Evolutionary conservation across 2,329 filamentous ascomycete species (phyloP).

Genomic region (Fusarium haematococcum): DNA sequence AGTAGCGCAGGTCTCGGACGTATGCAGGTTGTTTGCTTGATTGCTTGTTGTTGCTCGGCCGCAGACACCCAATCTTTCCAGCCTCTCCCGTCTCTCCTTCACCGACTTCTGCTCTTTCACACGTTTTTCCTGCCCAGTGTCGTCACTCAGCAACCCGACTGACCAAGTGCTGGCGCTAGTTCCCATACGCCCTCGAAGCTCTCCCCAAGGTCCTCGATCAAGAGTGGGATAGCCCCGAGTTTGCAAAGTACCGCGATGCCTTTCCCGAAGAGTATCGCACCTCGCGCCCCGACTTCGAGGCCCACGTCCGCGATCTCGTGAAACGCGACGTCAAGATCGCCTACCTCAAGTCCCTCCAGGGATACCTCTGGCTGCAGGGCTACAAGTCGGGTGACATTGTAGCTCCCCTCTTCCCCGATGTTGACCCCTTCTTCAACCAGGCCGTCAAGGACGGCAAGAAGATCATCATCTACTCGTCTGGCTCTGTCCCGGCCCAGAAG

Average conservation of each 20-base stretch:
- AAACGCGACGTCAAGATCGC: constrained; percentile 78
- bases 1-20: constrained; percentile 28
- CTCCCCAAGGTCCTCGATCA: constrained; percentile 72
- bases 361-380: constrained; percentile 81
- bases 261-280: constrained; percentile 75
- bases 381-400: constrained; percentile 77
- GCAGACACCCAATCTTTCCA: constrained; percentile 22
- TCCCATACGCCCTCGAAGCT: constrained; percentile 78
- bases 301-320: constrained; percentile 78
- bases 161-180: constrained; percentile 60
- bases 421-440: constrained; percentile 69
- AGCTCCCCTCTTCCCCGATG: constrained; percentile 81
- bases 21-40: constrained; percentile 25
- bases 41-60: constrained; percentile 11
- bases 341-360: constrained; percentile 84
- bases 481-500: constrained; percentile 84
- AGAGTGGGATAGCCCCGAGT: constrained; percentile 74
- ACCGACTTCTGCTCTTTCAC: constrained; percentile 41
- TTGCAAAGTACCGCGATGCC: constrained; percentile 75
- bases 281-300: constrained; percentile 69
- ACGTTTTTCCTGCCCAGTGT: constrained; percentile 14
- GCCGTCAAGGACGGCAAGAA: constrained; percentile 69
- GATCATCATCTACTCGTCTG: constrained; percentile 85
- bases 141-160: constrained; percentile 27
- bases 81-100: constrained; percentile 31